Conservation (phyloP, 75 land plant species). For the Isoetes taiwanensis region DNA sequence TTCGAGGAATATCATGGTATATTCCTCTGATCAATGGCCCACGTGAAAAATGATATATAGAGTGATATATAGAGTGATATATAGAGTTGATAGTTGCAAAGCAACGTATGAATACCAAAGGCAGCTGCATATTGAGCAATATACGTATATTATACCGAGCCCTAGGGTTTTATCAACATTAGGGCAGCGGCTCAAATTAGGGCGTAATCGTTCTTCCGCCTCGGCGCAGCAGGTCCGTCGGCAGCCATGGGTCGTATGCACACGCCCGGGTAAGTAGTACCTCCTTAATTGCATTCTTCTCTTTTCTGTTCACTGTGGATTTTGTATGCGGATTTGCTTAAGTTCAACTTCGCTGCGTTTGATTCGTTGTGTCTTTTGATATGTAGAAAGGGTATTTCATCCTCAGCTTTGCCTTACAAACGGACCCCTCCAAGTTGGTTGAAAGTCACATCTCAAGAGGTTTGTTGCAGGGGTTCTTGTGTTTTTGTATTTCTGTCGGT, state of each 20-base stretch:
- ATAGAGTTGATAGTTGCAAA: too few species aligned
- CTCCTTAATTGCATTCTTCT: not conserved
- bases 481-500: not conserved
- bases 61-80: too few species aligned
- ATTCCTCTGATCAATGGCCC: too few species aligned
- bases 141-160: too few species aligned
- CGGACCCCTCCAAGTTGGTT: constrained; percentile 22
- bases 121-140: too few species aligned
- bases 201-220: too few species aligned
- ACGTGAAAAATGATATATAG: too few species aligned
- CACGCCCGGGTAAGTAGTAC: constrained; percentile 23
- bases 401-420: constrained; percentile 88
- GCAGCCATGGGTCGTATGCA: constrained; percentile 52
- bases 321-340: not conserved
- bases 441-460: constrained; percentile 15
- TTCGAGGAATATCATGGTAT: too few species aligned
- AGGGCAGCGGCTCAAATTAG: too few species aligned
- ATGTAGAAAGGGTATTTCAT: constrained; percentile 82
- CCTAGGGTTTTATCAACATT: too few species aligned
- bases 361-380: not conserved
- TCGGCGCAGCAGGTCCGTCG: too few species aligned
- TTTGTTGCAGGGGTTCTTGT: not conserved
- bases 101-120: too few species aligned
- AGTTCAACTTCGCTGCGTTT: not conserved
- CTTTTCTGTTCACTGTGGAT: not conserved